Conservation (phyloP, 2,329 filamentous ascomycete species). For the Venturia carpophila region DNA sequence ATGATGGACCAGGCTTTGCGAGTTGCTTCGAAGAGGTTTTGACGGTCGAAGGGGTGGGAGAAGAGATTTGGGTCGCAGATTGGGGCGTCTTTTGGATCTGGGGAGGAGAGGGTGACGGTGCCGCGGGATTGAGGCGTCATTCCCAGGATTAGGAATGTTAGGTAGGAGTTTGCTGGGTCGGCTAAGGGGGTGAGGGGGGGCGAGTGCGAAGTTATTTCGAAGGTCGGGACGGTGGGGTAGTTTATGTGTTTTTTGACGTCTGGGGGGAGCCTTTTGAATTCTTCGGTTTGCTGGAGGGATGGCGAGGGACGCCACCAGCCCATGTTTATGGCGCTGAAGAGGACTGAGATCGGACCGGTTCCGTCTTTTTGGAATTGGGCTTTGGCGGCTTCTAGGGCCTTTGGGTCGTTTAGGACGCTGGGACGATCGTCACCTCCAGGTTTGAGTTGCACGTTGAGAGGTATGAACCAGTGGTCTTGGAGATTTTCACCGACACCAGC, state of each 20-base stretch:
- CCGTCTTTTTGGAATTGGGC: constrained; percentile 17
- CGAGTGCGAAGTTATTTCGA: constrained; percentile 44
- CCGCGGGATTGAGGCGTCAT: constrained; percentile 44
- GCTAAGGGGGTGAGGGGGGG: constrained; percentile 26
- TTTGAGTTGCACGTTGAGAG: constrained; percentile 43
- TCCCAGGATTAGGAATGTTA: constrained; percentile 46
- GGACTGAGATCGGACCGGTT: constrained; percentile 19
- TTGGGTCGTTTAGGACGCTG: not conserved
- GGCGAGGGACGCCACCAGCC: constrained; percentile 40
- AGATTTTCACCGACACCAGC: constrained; percentile 38
- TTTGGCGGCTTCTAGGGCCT: constrained; percentile 4
- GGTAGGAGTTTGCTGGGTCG: constrained; percentile 33
- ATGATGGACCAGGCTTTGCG: constrained; percentile 37
- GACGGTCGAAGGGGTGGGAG: constrained; percentile 47
- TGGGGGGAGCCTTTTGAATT: constrained; percentile 45
- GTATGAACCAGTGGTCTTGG: constrained; percentile 38
- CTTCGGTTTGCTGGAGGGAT: constrained; percentile 32
- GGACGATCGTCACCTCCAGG: constrained; percentile 4
- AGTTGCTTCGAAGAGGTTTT: constrained; percentile 42
- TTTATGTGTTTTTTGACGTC: constrained; percentile 39
- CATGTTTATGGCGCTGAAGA: constrained; percentile 27
- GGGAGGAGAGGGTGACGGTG: constrained; percentile 45
- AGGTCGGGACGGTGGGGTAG: constrained; percentile 48
- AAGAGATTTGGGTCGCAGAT: constrained; percentile 48
- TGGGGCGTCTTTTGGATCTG: constrained; percentile 44